Conservation (phyloP, 148 eudicot species). For the Rhododendron molle region DNA sequence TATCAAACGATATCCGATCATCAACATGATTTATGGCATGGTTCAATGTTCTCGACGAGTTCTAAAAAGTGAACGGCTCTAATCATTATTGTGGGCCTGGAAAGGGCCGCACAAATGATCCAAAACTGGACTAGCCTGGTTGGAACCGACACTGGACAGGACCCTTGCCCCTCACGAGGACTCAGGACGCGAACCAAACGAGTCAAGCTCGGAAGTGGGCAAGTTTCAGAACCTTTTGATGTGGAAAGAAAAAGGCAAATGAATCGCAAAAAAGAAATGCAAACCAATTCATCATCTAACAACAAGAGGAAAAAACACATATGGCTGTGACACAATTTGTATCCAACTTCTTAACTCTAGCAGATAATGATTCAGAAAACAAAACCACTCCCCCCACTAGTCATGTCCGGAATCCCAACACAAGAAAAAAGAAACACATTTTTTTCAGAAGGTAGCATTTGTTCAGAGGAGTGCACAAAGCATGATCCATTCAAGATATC, state of each 20-base stretch:
- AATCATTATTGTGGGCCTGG: too few relatives aligned
- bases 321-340: conserved; percentile 17
- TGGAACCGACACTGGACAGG: too few relatives aligned
- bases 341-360: conserved; percentile 18
- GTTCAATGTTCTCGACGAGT: too few relatives aligned
- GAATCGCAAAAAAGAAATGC: background rate
- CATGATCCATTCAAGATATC: conserved; percentile 13
- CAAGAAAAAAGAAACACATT: conserved; percentile 10
- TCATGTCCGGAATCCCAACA: conserved; percentile 29
- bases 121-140: too few relatives aligned
- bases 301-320: background rate
- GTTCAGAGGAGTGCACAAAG: background rate
- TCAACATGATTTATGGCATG: too few relatives aligned
- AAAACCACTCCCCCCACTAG: conserved; percentile 25
- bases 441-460: background rate
- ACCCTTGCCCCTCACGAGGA: background rate
- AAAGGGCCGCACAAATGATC: too few relatives aligned
- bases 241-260: background rate
- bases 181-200: background rate
- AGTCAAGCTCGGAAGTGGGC: background rate
- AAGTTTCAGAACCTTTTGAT: background rate
- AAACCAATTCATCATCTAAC: conserved; percentile 16
- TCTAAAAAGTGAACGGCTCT: too few relatives aligned
- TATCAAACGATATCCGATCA: too few relatives aligned
- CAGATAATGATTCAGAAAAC: background rate